Percentiles rank a stretch among this genome's conserved stretches.
Conservation (phyloP, 495 filamentous ascomycete genomes). For the Annulohypoxylon stygium region DNA sequence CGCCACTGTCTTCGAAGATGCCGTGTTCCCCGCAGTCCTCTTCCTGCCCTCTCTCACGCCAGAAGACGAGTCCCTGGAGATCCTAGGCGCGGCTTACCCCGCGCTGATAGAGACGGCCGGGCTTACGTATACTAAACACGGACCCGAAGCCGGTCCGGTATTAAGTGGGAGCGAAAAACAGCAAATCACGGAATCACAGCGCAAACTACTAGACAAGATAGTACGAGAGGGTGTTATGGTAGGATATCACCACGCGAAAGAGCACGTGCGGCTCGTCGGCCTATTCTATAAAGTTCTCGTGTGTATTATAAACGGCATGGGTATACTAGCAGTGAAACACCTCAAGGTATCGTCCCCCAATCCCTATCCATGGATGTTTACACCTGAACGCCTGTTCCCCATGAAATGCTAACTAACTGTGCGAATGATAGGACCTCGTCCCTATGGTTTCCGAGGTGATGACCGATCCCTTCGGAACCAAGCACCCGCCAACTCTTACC, state of each 20-base stretch:
- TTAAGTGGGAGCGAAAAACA: not conserved
- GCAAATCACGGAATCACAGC: slow-evolving; percentile 46
- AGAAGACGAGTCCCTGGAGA: slow-evolving; percentile 72
- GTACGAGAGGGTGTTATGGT: slow-evolving; percentile 69
- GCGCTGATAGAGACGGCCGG: slow-evolving; percentile 71
- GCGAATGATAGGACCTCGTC: slow-evolving; percentile 67
- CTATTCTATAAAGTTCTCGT: slow-evolving; percentile 71
- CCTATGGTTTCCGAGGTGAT: slow-evolving; percentile 76
- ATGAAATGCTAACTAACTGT: slow-evolving; percentile 11
- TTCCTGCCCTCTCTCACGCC: slow-evolving; percentile 85
- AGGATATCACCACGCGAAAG: slow-evolving; percentile 65
- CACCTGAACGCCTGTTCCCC: slow-evolving; percentile 25
- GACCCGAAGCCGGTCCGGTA: not conserved
- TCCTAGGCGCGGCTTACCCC: slow-evolving; percentile 76
- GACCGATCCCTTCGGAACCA: slow-evolving; percentile 75
- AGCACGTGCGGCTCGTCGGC: slow-evolving; percentile 63
- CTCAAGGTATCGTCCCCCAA: slow-evolving; percentile 65
- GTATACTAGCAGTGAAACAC: slow-evolving; percentile 78
- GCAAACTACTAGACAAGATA: slow-evolving; percentile 62
- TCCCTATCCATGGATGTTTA: not conserved
- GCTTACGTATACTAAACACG: slow-evolving; percentile 44
- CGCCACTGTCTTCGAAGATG: slow-evolving; percentile 81
- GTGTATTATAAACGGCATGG: slow-evolving; percentile 69
- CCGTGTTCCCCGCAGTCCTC: slow-evolving; percentile 77
- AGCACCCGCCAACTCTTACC: slow-evolving; percentile 66